Percentiles rank a stretch among this genome's conserved stretches.
phyloP scores from a whole-genome alignment of 2,329 filamentous ascomycete genomes.

The Colletotrichum kahawae region DNA sequence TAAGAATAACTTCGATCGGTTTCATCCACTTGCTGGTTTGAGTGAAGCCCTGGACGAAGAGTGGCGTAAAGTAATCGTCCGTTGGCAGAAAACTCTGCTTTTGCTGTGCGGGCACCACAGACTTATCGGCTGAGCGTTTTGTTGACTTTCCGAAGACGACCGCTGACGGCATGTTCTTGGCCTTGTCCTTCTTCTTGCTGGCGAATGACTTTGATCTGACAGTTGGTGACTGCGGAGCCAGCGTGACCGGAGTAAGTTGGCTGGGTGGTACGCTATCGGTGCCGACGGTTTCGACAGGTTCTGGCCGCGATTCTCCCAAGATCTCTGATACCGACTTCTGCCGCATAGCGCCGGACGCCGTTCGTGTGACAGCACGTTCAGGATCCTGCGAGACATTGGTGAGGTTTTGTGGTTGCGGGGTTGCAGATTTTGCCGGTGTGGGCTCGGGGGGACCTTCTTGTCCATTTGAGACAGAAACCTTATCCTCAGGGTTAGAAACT shows the following conservation, averaged over 20 bases:
- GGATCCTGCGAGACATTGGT: constrained; percentile 27
- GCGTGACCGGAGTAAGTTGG: constrained; percentile 46
- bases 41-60: constrained; percentile 64
- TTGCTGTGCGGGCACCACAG: constrained; percentile 43
- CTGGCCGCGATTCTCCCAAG: constrained; percentile 56
- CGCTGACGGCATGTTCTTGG: constrained; percentile 72
- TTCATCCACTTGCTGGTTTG: constrained; percentile 64
- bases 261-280: constrained; percentile 32
- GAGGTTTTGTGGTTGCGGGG: constrained; percentile 20
- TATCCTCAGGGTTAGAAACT: constrained; percentile 22
- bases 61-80: constrained; percentile 69
- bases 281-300: constrained; percentile 38
- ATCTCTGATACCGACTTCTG: constrained; percentile 79
- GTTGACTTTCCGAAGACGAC: constrained; percentile 79
- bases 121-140: constrained; percentile 53
- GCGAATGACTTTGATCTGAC: constrained; percentile 30
- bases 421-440: constrained; percentile 4
- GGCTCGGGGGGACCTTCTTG: not conserved
- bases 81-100: constrained; percentile 50
- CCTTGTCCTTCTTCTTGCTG: constrained; percentile 56
- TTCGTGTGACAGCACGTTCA: constrained; percentile 69
- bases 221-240: constrained; percentile 48
- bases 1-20: constrained; percentile 72
- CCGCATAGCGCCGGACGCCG: constrained; percentile 72
- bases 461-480: not conserved